phyloP scores from a whole-genome alignment of 495 filamentous ascomycete genomes.

The Aeminium ludgeri region DNA sequence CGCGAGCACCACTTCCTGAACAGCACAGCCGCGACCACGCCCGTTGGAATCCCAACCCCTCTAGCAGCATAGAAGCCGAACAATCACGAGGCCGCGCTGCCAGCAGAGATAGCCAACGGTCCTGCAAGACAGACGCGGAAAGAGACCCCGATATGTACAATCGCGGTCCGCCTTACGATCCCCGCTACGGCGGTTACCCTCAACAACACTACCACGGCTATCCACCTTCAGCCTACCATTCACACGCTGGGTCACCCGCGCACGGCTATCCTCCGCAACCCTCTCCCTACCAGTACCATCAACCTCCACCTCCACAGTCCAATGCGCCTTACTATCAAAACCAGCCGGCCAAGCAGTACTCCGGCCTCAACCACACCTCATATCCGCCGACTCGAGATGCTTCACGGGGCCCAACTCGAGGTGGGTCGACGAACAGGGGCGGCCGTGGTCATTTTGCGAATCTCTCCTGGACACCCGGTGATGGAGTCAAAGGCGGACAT shows the following conservation, averaged over 20 bases:
- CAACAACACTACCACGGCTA: conserved; percentile 51
- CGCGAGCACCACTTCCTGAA: no score
- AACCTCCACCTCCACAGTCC: conserved; percentile 7
- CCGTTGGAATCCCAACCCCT: not conserved
- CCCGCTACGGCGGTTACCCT: conserved; percentile 27
- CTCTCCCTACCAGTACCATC: conserved; percentile 27
- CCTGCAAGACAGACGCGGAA: conserved; percentile 3
- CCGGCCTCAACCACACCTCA: conserved; percentile 31
- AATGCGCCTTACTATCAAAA: conserved; percentile 36
- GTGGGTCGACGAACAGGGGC: conserved; percentile 24
- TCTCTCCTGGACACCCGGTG: conserved; percentile 40
- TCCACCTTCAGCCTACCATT: conserved; percentile 11
- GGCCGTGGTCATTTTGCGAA: conserved; percentile 37
- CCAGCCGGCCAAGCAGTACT: conserved; percentile 35
- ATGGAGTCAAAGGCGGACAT: conserved; percentile 25
- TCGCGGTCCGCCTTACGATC: conserved; percentile 9
- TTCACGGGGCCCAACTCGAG: conserved; percentile 6
- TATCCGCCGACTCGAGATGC: not conserved
- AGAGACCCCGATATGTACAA: conserved; percentile 12
- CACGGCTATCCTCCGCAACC: conserved; percentile 30
- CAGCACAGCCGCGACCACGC: conserved; percentile 1
- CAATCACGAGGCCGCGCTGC: not conserved
- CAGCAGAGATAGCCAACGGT: conserved; percentile 7
- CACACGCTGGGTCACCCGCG: conserved; percentile 20
- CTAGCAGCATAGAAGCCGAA: not conserved